phyloP scores from a whole-genome alignment of 2,329 filamentous ascomycete genomes.

The Corniculantispora saksenae region DNA sequence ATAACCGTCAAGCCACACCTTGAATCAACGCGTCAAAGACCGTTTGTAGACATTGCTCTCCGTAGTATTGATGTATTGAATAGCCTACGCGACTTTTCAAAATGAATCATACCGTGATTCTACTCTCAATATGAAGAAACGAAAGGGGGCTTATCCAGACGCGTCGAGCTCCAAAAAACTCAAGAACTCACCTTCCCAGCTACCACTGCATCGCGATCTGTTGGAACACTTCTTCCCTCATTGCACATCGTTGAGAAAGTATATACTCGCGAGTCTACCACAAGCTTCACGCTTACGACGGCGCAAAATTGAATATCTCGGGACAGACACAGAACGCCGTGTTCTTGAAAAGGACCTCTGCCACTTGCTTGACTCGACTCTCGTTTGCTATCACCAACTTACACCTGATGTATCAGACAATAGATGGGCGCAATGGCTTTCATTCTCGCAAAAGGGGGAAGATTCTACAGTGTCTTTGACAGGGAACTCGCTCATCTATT shows the following conservation, averaged over 20 bases:
- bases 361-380: slow-evolving; percentile 65
- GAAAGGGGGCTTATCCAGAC: slow-evolving; percentile 21
- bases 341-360: slow-evolving; percentile 48
- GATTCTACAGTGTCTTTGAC: slow-evolving; percentile 58
- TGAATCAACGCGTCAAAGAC: not conserved
- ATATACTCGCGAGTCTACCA: slow-evolving; percentile 67
- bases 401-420: slow-evolving; percentile 5
- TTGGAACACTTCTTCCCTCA: slow-evolving; percentile 68
- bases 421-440: slow-evolving; percentile 57
- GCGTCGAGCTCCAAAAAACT: slow-evolving; percentile 26
- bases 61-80: not conserved
- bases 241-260: slow-evolving; percentile 68
- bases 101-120: not conserved
- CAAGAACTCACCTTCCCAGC: not conserved
- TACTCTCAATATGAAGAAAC: slow-evolving; percentile 6
- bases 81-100: not conserved
- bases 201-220: slow-evolving; percentile 56
- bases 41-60: not conserved
- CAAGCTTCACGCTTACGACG: slow-evolving; percentile 63
- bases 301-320: slow-evolving; percentile 55
- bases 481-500: slow-evolving; percentile 49
- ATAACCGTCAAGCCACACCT: slow-evolving; percentile 2
- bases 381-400: slow-evolving; percentile 58
- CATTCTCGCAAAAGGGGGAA: slow-evolving; percentile 64
- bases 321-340: slow-evolving; percentile 29